A percentile compares a stretch with the other conserved stretches of the same genome.
These are phyloP conservation scores for Albizia julibrissin DNA, from an alignment of 306 rosid species.

Conservation along the genomic window DNA sequence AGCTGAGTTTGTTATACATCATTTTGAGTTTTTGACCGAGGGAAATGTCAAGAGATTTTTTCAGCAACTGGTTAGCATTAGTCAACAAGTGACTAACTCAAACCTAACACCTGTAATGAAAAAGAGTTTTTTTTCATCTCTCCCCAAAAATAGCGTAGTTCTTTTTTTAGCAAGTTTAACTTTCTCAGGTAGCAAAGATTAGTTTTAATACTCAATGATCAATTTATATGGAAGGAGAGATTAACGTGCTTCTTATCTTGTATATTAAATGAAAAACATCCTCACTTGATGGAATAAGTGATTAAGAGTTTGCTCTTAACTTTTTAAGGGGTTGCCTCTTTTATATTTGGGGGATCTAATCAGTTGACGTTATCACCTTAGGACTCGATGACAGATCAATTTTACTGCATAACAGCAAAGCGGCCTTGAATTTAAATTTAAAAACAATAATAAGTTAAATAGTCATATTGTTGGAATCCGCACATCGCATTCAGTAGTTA, in stretches of 20 bases:
- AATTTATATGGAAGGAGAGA: not conserved
- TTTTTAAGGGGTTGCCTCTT: not conserved
- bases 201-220: not conserved
- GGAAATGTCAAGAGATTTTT: not conserved
- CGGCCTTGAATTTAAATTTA: not conserved
- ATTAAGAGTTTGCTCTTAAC: not conserved
- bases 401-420: not conserved
- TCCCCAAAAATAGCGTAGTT: too few relatives aligned
- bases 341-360: not conserved
- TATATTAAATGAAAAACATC: too few relatives aligned
- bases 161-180: too few relatives aligned
- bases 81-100: not conserved
- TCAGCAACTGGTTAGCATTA: not conserved
- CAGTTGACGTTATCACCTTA: not conserved
- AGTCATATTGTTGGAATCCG: not conserved
- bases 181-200: not conserved
- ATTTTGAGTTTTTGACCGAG: not conserved
- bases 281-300: not conserved
- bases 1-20: not conserved
- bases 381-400: not conserved
- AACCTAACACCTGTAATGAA: not conserved
- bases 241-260: not conserved
- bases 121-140: not conserved
- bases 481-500: not conserved
- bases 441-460: not conserved